Conservation (phyloP, 208 protist genomes). For the Zelonia costaricensis region DNA sequence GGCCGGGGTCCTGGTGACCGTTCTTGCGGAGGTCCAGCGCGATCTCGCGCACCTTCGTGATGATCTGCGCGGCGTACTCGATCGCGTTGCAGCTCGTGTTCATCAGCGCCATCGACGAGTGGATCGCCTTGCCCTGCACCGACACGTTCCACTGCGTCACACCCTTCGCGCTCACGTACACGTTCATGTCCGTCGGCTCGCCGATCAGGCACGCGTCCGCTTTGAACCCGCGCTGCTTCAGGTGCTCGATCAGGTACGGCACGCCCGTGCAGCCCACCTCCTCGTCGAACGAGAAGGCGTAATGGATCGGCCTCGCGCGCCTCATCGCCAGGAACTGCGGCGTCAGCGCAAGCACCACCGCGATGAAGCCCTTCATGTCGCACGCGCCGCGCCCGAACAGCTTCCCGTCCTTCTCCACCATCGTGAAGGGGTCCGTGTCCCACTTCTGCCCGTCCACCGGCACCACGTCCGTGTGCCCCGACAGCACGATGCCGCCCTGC, state of each 20-base stretch:
- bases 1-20: slow-evolving; percentile 12
- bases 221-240: slow-evolving; percentile 33
- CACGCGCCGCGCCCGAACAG: slow-evolving; percentile 61
- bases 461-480: slow-evolving; percentile 66
- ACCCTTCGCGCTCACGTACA: slow-evolving; percentile 39
- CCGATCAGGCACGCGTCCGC: slow-evolving; percentile 24
- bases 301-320: slow-evolving; percentile 55
- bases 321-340: slow-evolving; percentile 43
- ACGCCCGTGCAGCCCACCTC: slow-evolving; percentile 50
- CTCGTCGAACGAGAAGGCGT: slow-evolving; percentile 59
- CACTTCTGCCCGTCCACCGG: slow-evolving; percentile 66
- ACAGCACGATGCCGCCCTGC: slow-evolving; percentile 62
- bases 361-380: slow-evolving; percentile 75
- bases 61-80: slow-evolving; percentile 46
- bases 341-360: slow-evolving; percentile 46
- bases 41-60: slow-evolving; percentile 41
- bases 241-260: slow-evolving; percentile 30
- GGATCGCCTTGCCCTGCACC: slow-evolving; percentile 50
- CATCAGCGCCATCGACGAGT: slow-evolving; percentile 59
- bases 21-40: slow-evolving; percentile 37
- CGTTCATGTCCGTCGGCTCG: slow-evolving; percentile 22
- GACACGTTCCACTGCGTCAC: slow-evolving; percentile 28
- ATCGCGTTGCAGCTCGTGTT: slow-evolving; percentile 52
- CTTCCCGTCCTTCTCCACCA: slow-evolving; percentile 58
- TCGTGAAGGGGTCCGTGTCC: slow-evolving; percentile 53